Conservation (phyloP, 2,329 filamentous ascomycete genomes). For the Coniochaeta hoffmannii region DNA sequence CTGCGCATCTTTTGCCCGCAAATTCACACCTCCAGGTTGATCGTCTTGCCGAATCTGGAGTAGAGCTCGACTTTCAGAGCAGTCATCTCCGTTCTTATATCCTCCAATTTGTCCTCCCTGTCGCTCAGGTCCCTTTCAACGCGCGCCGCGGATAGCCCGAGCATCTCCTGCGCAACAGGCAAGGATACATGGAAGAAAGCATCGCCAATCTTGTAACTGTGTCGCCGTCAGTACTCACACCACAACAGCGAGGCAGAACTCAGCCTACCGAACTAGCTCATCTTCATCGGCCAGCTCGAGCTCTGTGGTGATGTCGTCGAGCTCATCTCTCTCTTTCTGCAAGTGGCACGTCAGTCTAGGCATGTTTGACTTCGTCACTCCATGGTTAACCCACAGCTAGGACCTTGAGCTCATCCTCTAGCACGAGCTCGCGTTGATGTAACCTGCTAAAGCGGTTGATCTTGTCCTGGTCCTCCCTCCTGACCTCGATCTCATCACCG, state of each 20-base stretch:
- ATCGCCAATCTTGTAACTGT: conserved; percentile 92
- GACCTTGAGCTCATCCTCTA: conserved; percentile 72
- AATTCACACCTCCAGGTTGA: conserved; percentile 91
- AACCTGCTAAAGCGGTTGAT: conserved; percentile 97
- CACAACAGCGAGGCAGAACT: background rate
- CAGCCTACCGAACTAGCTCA: conserved; percentile 75
- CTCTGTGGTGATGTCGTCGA: conserved; percentile 86
- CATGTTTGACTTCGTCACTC: conserved; percentile 3
- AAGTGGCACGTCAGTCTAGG: conserved; percentile 14
- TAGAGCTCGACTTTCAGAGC: conserved; percentile 88
- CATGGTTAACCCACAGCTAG: conserved; percentile 54
- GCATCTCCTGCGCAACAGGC: conserved; percentile 78
- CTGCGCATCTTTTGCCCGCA: background rate
- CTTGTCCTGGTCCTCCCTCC: conserved; percentile 95
- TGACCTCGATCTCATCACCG: conserved; percentile 83
- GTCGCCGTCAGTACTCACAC: background rate
- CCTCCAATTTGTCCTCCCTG: conserved; percentile 69
- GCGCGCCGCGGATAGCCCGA: conserved; percentile 60
- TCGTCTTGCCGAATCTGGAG: conserved; percentile 89
- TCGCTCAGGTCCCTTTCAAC: conserved; percentile 70
- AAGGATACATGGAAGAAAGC: conserved; percentile 86
- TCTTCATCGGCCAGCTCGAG: conserved; percentile 94
- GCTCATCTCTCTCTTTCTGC: conserved; percentile 97
- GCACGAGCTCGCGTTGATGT: conserved; percentile 72
- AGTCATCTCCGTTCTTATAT: conserved; percentile 78